These are phyloP conservation scores for Heterobasidion irregulare DNA, from an alignment of 1,284 basidiomycete genomes.

Conservation along the genomic window DNA sequence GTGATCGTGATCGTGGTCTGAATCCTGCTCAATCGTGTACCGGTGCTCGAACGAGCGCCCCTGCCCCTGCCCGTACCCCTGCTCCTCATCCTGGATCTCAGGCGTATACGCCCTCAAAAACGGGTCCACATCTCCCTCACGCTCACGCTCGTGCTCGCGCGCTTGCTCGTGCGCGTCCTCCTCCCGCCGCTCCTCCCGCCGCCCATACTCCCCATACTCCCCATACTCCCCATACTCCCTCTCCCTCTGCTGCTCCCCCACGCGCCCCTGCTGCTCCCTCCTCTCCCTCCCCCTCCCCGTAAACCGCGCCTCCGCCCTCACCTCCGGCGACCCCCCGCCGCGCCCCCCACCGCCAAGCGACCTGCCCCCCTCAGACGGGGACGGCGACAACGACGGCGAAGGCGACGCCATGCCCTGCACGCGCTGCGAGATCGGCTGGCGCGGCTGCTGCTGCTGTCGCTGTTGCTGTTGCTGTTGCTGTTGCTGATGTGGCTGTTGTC, in stretches of 20 bases:
- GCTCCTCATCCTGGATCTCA: constrained; percentile 6
- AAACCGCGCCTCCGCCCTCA: constrained; percentile 4
- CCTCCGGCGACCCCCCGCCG: not conserved
- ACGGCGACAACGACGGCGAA: constrained; percentile 10
- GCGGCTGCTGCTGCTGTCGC: constrained; percentile 14
- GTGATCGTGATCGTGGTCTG: not conserved
- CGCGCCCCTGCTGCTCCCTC: constrained; percentile 16
- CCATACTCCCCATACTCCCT: not conserved
- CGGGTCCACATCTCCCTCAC: constrained; percentile 6
- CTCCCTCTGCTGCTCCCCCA: not conserved
- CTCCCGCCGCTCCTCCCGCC: constrained; percentile 17
- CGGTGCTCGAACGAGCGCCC: not conserved
- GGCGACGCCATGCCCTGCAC: constrained; percentile 12
- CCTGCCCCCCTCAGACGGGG: constrained; percentile 11
- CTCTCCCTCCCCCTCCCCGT: constrained; percentile 8
- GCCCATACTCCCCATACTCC: not conserved
- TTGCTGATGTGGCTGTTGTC: no score
- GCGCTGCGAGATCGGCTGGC: constrained; percentile 15
- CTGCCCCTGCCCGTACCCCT: not conserved
- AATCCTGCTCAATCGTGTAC: not conserved
- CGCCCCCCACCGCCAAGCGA: constrained; percentile 3
- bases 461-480: constrained; percentile 7
- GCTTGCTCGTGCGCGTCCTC: not conserved
- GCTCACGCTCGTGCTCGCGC: not conserved
- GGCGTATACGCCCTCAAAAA: constrained; percentile 8